Evolutionary conservation across 164 flowering plant species (phyloP), one percentile per base, ranked within the genome.

Genomic region (Nelumbo lutea): DNA sequence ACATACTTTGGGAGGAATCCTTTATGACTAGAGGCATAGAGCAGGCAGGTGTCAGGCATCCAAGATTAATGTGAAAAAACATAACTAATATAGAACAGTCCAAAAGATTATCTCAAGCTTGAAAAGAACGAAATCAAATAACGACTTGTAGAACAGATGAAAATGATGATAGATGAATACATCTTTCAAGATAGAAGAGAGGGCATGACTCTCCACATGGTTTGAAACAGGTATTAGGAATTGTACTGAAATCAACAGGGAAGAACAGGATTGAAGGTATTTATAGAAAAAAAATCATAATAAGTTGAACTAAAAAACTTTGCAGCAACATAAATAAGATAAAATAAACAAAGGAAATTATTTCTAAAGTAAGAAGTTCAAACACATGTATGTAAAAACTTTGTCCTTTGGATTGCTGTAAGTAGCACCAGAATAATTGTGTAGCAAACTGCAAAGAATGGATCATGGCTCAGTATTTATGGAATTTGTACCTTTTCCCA

Each of bases 1-100:
- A 95, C 90, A 72, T 69, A 92, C 65, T 71, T 87, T 39, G 82
- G 41, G 39, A 95, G 79, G 76, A 95, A 95, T 40, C 99, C 99
- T 77, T 74, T 86, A 71, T 95, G 99, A 73, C 99, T 95, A 86
- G 13, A 84, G 62, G 42, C 9, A 77, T 1, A 69, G 60, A 60
- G 48, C 7, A 56, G 53, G 42, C 45, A 6, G n/a, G 45, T 53
- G 10, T 62, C 58, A 65, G 62, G 42, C 40, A 69, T 66, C 43
- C 47, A 15, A 46, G 57, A 27, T 27, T 27, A 27, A 27, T 27
- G 27, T 27, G 27, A 27, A 50, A 11, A 68, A 47, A 59, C 44
- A 56, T 8, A 63, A 40, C 15, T 53, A 48, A 8, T 7, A 14
- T 14, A 39, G 13, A 46, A 70, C 3, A 11, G 38, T n/a, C 39